Evolutionary conservation across 176 grass and related monocot genomes (phyloP).

Genomic region (Zea mays): Zm-B73-REFERENCE-NAM-5.0 NC_050102.1:105178501-105179000

Average conservation of each 20-base stretch:
- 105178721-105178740: constrained; percentile 42
- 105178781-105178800: background rate
- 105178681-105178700: background rate
- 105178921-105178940: background rate
- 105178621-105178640: constrained; percentile 44
- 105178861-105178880: constrained; percentile 10
- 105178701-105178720: constrained; percentile 41
- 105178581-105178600: constrained; percentile 33
- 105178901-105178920: background rate
- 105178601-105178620: constrained; percentile 61
- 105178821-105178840: constrained; percentile 6
- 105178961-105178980: background rate
- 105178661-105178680: constrained; percentile 5
- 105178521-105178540: constrained; percentile 29
- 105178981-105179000: constrained; percentile 13
- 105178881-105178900: background rate
- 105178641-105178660: too few species aligned
- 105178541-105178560: constrained; percentile 8
- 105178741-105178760: constrained; percentile 36
- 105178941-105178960: background rate
- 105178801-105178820: constrained; percentile 45
- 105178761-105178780: constrained; percentile 20
- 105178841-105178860: background rate
- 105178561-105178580: background rate
- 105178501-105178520: constrained; percentile 23